These are phyloP conservation scores for Fraxinus albicans DNA, from an alignment of 305 asterid genomes.

Conservation along the genomic window DNA sequence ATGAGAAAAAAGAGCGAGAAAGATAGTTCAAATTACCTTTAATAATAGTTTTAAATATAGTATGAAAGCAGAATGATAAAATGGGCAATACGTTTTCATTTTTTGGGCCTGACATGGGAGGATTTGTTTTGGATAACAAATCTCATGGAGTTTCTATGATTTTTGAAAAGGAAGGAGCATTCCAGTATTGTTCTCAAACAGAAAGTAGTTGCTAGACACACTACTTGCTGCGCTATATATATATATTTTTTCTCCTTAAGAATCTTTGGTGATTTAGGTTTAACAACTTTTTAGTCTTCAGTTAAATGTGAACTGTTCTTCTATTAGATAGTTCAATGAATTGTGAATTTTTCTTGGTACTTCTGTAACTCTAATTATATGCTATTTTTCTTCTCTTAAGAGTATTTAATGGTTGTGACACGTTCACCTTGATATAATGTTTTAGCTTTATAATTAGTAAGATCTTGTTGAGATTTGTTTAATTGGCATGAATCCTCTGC, in stretches of 20 bases:
- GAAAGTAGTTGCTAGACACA: neutral
- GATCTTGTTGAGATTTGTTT: neutral
- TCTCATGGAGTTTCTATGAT: neutral
- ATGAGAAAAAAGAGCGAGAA: neutral
- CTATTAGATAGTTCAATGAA: neutral
- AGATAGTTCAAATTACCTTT: neutral
- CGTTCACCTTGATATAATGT: neutral
- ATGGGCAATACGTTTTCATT: neutral
- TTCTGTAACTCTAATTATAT: slow-evolving; percentile 2
- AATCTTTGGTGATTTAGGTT: neutral
- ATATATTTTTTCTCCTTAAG: neutral
- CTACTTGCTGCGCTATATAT: neutral
- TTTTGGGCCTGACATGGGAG: neutral
- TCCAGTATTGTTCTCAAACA: neutral
- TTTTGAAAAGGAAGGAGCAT: neutral
- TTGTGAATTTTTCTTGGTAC: neutral
- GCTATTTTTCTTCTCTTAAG: neutral
- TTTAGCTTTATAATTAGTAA: neutral
- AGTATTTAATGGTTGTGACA: neutral
- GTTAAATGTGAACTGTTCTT: neutral
- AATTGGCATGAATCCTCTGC: slow-evolving; percentile 18
- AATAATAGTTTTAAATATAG: neutral
- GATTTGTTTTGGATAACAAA: neutral
- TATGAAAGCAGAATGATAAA: neutral
- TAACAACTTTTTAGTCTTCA: neutral